Conservation (phyloP, 768 basidiomycete genomes). For the Megacollybia marginata region DNA sequence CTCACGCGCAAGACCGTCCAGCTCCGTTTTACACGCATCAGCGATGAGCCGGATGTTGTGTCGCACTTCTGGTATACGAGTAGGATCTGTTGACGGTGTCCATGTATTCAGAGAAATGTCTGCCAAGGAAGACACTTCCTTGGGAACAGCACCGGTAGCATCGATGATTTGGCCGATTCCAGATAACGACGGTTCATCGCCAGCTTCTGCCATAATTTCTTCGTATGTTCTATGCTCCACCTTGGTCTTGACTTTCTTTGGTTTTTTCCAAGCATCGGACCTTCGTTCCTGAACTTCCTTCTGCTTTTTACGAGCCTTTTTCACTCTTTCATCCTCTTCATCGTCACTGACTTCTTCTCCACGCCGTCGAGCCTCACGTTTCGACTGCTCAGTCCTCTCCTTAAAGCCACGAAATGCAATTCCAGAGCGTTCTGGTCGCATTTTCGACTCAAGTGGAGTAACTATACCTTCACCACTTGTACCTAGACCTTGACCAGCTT, state of each 20-base stretch:
- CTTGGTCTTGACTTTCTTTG: conserved; percentile 78
- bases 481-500: conserved; percentile 74
- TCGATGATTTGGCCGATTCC: conserved; percentile 89
- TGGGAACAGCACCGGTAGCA: conserved; percentile 89
- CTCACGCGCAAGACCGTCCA: conserved; percentile 87
- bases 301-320: conserved; percentile 44
- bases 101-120: conserved; percentile 71
- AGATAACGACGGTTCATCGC: conserved; percentile 35
- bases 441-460: conserved; percentile 78
- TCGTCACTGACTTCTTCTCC: conserved; percentile 74
- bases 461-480: conserved; percentile 72
- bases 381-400: conserved; percentile 83
- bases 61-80: conserved; percentile 91
- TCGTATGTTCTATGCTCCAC: conserved; percentile 97
- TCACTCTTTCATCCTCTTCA: conserved; percentile 43
- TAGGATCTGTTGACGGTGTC: conserved; percentile 83
- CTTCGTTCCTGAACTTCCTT: conserved; percentile 50
- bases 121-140: conserved; percentile 80
- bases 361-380: conserved; percentile 67
- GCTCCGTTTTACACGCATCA: conserved; percentile 73
- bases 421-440: conserved; percentile 82
- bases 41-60: conserved; percentile 89
- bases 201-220: conserved; percentile 86
- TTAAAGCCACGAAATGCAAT: conserved; percentile 83
- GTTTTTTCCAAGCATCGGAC: conserved; percentile 79